Evolutionary conservation across 805 yeast species (phyloP), one percentile per base, ranked within the genome.

Genomic region (Teunomyces cretensis): DNA sequence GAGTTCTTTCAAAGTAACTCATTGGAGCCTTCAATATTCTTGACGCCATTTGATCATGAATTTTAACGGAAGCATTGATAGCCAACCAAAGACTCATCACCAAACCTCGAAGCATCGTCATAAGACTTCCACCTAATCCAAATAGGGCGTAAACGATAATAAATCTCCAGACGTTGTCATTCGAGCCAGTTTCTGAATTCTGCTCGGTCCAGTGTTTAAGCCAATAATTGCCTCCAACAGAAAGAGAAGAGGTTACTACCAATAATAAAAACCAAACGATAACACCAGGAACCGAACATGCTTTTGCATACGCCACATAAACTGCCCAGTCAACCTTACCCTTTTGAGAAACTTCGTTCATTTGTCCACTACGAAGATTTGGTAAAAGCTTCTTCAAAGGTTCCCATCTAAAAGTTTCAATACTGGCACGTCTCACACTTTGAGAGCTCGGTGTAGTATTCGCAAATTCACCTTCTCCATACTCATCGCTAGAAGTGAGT

Each of bases 321-420:
- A 60, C 61, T 2, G 52, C 50, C 62, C 58, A 55, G 24, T 58
- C 57, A 19, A 60, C 62, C 19, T 51, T 50, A 9, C 65, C 65
- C 32, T 54, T 51, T 39, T 44, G 33, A 30, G 43, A 30, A 45
- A 52, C 42, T 28, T 51, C 55, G 33, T 46, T 51, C 13, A 42
- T 24, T 58, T 75, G 79, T 12, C 76, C 73, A 2, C 81, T 74
- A 32, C 60, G 51, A n/a, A 58, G 47, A 36, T 53, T 56, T 5
- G 62, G 61, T 27, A 61, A 43, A 6, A 68, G 59, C 27, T 71
- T 65, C 19, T 59, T 53, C 30, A 66, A 50, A 0, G 69, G 69
- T 31, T 65, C 64, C 51, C 75, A 72, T 31, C 67, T 72, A 56
- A 83, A 78, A 3, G 88, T 75, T 3, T 86, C 88, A 30, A 80